phyloP scores from a whole-genome alignment of 805 yeast genomes.

The Cyberlindnera petersonii region DNA sequence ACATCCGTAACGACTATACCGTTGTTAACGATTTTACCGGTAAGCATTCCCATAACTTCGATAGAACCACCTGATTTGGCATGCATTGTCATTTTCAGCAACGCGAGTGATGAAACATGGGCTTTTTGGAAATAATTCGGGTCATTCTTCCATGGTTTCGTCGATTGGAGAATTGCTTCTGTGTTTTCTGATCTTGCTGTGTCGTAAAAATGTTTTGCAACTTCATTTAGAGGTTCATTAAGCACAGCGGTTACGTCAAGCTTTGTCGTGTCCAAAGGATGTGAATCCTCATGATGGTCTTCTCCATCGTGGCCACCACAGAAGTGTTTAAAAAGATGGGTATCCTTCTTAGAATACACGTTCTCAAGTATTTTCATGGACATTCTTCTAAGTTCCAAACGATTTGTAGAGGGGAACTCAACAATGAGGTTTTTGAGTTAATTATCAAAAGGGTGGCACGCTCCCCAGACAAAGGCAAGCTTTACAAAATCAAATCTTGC shows the following conservation, averaged over 20 bases:
- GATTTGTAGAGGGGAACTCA: no score
- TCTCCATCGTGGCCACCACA: slow-evolving; percentile 7
- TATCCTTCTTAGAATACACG: slow-evolving; percentile 10
- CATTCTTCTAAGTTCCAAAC: no score
- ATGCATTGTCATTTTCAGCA: slow-evolving; percentile 73
- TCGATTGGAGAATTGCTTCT: slow-evolving; percentile 17
- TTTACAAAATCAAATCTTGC: no score
- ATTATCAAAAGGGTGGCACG: no score
- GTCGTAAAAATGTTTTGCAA: slow-evolving; percentile 18
- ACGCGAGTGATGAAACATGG: slow-evolving; percentile 65
- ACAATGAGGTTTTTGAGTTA: no score
- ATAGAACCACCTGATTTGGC: slow-evolving; percentile 81
- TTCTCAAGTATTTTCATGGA: slow-evolving; percentile 7
- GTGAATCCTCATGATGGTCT: slow-evolving; percentile 4
- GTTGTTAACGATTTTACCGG: slow-evolving; percentile 62
- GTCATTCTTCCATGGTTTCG: slow-evolving; percentile 54
- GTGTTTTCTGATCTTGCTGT: slow-evolving; percentile 10
- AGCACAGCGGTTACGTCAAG: slow-evolving; percentile 18
- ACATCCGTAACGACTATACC: slow-evolving; percentile 72
- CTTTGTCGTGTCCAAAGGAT: slow-evolving; percentile 13
- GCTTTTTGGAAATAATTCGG: slow-evolving; percentile 59
- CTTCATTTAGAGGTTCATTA: slow-evolving; percentile 12
- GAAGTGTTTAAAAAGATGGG: slow-evolving; percentile 13
- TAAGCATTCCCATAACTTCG: slow-evolving; percentile 93
- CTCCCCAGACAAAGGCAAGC: no score